Percentiles rank a stretch among this genome's conserved stretches.
Conservation (phyloP, 179 eudicot genomes). For the Actinidia arguta region DNA sequence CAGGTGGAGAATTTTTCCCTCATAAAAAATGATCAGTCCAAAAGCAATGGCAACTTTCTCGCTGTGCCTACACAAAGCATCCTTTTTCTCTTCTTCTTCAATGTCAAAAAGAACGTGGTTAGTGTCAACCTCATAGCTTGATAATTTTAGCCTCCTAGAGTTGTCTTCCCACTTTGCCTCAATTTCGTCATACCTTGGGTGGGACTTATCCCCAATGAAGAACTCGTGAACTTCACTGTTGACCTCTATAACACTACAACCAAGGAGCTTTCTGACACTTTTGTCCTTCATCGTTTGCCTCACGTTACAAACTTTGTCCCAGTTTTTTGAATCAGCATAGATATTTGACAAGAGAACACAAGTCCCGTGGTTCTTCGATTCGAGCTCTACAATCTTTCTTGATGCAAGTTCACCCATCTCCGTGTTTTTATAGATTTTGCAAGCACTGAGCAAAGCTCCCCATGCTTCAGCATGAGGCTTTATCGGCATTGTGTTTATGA, state of each 20-base stretch:
- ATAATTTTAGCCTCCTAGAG: slow-evolving; percentile 15
- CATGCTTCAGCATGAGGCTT: slow-evolving; percentile 32
- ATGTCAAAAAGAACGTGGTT: slow-evolving; percentile 20
- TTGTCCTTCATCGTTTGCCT: slow-evolving; percentile 26
- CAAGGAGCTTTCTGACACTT: slow-evolving; percentile 23
- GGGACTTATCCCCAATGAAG: slow-evolving; percentile 15
- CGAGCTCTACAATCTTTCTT: slow-evolving; percentile 33
- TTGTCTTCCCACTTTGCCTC: slow-evolving; percentile 24
- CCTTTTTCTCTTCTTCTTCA: slow-evolving; percentile 26
- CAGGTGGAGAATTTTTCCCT: too few species aligned
- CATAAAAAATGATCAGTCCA: slow-evolving; percentile 21
- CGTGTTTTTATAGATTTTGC: slow-evolving; percentile 23
- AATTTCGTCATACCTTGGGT: slow-evolving; percentile 19
- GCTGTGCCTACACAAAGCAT: slow-evolving; percentile 24
- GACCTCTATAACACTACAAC: slow-evolving; percentile 28
- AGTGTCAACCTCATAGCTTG: slow-evolving; percentile 18
- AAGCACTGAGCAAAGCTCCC: slow-evolving; percentile 36
- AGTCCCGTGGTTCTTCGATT: slow-evolving; percentile 27
- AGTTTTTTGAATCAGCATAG: slow-evolving; percentile 32
- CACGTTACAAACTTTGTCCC: slow-evolving; percentile 28
- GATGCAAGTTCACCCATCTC: slow-evolving; percentile 35
- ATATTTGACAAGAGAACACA: slow-evolving; percentile 29
- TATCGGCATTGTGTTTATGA: slow-evolving; percentile 32
- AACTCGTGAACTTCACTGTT: slow-evolving; percentile 20
- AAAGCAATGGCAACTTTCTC: slow-evolving; percentile 27